Evolutionary conservation across 176 grass and related monocot species (phyloP).

Genomic region (Tillandsia leiboldiana): DNA sequence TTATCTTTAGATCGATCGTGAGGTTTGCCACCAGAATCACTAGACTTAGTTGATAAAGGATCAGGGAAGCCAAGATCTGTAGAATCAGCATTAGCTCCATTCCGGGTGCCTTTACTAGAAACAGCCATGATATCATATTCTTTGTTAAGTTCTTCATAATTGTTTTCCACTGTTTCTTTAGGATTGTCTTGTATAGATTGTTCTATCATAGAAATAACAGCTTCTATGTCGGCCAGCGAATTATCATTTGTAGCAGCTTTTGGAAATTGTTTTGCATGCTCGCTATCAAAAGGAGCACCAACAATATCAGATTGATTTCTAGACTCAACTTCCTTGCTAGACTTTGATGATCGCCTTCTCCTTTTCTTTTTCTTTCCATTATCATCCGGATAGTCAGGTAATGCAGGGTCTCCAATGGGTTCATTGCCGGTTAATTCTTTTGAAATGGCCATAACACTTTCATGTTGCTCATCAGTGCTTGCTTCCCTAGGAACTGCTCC

Average conservation of each 20-base stretch:
- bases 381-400: conserved; percentile 29
- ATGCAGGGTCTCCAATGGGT: background rate
- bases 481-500: background rate
- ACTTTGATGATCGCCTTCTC: conserved; percentile 21
- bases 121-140: conserved; percentile 8
- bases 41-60: background rate
- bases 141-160: conserved; percentile 22
- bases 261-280: background rate
- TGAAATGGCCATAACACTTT: background rate
- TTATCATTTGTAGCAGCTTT: conserved; percentile 9
- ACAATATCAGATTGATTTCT: conserved; percentile 10
- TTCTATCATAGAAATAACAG: conserved; percentile 14
- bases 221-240: conserved; percentile 15
- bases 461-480: background rate
- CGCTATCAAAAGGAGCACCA: background rate
- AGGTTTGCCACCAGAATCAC: background rate
- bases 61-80: background rate
- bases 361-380: conserved; percentile 55
- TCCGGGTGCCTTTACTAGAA: background rate
- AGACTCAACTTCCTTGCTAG: conserved; percentile 27
- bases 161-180: conserved; percentile 24
- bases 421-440: conserved; percentile 3
- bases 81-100: conserved; percentile 3
- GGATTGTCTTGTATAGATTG: conserved; percentile 13
- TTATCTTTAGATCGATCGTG: conserved; percentile 29